These are phyloP conservation scores for Coemansia nantahalensis DNA, from an alignment of 192 early-diverging fungal genomes.

Conservation along the genomic window DNA sequence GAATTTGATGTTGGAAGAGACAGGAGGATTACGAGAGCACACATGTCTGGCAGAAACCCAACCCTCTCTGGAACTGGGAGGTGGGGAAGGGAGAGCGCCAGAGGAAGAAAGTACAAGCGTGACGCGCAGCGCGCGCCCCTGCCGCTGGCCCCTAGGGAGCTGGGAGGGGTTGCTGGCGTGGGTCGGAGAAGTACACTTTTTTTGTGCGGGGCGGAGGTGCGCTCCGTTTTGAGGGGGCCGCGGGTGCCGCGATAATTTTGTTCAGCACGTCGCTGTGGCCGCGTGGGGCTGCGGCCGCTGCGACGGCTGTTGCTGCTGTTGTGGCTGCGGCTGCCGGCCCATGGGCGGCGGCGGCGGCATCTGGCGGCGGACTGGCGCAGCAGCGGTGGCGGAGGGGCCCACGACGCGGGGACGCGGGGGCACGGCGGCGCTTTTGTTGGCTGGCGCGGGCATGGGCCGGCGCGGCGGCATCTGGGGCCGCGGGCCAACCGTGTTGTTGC, in stretches of 20 bases:
- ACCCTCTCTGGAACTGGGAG: too few relatives aligned
- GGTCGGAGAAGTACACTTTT: slow-evolving; percentile 7
- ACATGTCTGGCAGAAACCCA: too few relatives aligned
- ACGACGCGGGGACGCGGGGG: slow-evolving; percentile 4
- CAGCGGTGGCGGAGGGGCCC: background rate
- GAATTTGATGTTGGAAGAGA: background rate
- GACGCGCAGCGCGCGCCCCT: slow-evolving; percentile 4
- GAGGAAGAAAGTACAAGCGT: slow-evolving; percentile 12
- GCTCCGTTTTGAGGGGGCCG: too few relatives aligned
- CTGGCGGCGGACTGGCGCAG: too few relatives aligned
- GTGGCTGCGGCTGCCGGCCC: slow-evolving; percentile 1
- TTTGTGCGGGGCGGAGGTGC: background rate
- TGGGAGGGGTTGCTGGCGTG: background rate
- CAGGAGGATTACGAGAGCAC: too few relatives aligned
- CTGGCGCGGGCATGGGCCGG: slow-evolving; percentile 1
- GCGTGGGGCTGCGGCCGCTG: slow-evolving; percentile 4
- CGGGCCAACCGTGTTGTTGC: background rate
- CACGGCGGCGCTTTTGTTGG: background rate
- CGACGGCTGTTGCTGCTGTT: slow-evolving; percentile 2
- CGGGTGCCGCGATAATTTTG: background rate
- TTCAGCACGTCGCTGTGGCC: slow-evolving; percentile 14
- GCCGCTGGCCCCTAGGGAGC: too few relatives aligned
- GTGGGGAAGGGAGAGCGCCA: background rate
- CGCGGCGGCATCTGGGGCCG: slow-evolving; percentile 5
- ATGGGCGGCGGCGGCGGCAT: slow-evolving; percentile 5